These are phyloP conservation scores for Acacia crassicarpa DNA, from an alignment of 306 rosid genomes.

Conservation along the genomic window DNA sequence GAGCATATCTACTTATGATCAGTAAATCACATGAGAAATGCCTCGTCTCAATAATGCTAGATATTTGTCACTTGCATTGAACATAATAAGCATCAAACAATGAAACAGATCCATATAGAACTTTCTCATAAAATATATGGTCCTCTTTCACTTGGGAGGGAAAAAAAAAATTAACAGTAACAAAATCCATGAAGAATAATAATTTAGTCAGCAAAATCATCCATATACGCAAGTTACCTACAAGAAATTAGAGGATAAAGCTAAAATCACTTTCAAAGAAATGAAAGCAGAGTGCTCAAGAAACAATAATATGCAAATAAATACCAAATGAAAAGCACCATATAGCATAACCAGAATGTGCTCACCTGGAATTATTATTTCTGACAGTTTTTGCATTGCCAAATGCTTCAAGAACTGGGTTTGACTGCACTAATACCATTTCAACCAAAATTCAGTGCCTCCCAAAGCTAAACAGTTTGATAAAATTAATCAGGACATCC, in stretches of 20 bases:
- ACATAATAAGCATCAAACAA: conserved; percentile 12
- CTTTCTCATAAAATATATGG: background rate
- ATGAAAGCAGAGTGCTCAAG: conserved; percentile 19
- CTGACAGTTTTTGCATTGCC: conserved; percentile 91
- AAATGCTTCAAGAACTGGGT: conserved; percentile 98
- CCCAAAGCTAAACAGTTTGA: background rate
- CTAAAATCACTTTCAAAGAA: conserved; percentile 27
- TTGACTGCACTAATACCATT: conserved; percentile 64
- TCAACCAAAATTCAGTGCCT: conserved; percentile 9
- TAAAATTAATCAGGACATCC: background rate
- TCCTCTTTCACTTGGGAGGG: conserved; percentile 15
- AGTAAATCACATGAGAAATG: conserved; percentile 29
- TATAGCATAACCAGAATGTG: conserved; percentile 23
- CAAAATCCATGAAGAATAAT: conserved; percentile 4
- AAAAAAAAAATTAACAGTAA: background rate
- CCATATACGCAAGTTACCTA: background rate
- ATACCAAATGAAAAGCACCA: conserved; percentile 26
- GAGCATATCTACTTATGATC: conserved; percentile 27
- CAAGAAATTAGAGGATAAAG: conserved; percentile 12
- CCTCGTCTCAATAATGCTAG: background rate
- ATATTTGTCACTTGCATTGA: background rate
- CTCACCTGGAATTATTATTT: conserved; percentile 92
- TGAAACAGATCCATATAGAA: conserved; percentile 9
- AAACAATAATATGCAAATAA: conserved; percentile 14
- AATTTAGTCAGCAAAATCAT: conserved; percentile 9